Evolutionary conservation across 371 early-diverging fungal genomes (phyloP), one percentile per base, ranked within the genome.

Genomic region (Syncephalastrum monosporum): DNA sequence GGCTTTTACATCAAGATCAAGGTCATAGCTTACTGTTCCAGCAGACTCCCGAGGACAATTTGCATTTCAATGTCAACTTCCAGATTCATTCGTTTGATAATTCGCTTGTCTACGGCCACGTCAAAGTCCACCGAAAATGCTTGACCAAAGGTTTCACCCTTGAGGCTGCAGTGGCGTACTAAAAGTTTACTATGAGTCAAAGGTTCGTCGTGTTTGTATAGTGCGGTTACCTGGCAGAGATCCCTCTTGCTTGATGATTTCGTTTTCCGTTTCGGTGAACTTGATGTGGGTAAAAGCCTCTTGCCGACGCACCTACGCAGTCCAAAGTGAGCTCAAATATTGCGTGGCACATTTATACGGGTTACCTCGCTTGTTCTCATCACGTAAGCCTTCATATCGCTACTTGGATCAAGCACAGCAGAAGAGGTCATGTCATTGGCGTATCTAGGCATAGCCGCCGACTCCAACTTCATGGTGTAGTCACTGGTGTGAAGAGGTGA

Each of bases 31-130:
- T 69, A 69, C 75, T 47, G 17, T 42, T 67, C 56, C 6, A 75
- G 46, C n/a, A 71, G 33, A 57, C 51, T 17, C 1, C 68, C 69
- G 5, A 64, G 41, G 13, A 59, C 68, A 16, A 73, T 5, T 23
- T 71, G 56, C 56, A 71, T 62, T 14, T 71, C 69, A 43, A 69
- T 56, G 8, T 49, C 62, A 4, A 72, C 63, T 1, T 72, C 67
- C 55, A 68, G 65, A 1, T 44, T 23, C 3, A 73, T 42, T 10
- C 65, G 61, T 10, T 57, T 42, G 16, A 75, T 58, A 0, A 47
- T 7, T 42, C 65, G 57, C 19, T 25, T 44, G 4, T 71, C 60
- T 27, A 67, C 71, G 1, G 25, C 25, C 3, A 77, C 68, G 33
- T 63, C 60, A 55, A 69, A 77, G 1, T 47, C 38, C 3, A 73